These are phyloP conservation scores for Phytophthora pluvialis DNA, from an alignment of 352 stramenopile genomes.

Conservation along the genomic window DNA sequence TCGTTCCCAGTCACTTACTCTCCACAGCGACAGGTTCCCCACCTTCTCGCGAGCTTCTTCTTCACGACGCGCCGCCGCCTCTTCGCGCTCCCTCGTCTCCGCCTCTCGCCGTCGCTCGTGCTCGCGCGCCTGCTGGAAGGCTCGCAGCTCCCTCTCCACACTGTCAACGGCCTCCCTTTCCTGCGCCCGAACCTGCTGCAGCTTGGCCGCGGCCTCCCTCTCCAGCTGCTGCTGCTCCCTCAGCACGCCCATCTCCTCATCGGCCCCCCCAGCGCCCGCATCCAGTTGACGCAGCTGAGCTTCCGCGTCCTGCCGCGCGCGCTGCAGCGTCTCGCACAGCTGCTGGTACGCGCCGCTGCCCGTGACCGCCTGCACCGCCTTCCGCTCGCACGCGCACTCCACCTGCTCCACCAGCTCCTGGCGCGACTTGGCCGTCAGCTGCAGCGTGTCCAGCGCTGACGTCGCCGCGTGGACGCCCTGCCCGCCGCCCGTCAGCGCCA, in stretches of 20 bases:
- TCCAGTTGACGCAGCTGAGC: constrained; percentile 43
- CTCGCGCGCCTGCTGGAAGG: constrained; percentile 52
- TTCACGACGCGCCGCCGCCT: constrained; percentile 33
- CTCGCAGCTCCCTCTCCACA: constrained; percentile 55
- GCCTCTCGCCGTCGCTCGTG: constrained; percentile 38
- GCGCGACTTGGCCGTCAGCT: constrained; percentile 38
- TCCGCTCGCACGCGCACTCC: constrained; percentile 67
- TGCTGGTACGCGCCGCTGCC: constrained; percentile 62
- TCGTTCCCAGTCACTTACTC: too few species aligned
- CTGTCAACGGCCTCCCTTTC: constrained; percentile 51
- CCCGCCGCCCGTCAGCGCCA: constrained; percentile 13
- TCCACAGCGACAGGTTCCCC: not conserved
- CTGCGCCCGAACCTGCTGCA: constrained; percentile 48
- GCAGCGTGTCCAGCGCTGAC: constrained; percentile 28
- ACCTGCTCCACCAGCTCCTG: constrained; percentile 72
- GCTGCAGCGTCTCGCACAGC: constrained; percentile 68
- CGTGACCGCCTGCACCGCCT: constrained; percentile 58
- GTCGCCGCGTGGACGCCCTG: constrained; percentile 16
- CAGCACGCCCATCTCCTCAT: constrained; percentile 27
- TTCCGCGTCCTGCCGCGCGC: constrained; percentile 58
- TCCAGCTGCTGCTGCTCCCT: constrained; percentile 48
- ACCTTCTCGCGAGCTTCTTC: constrained; percentile 53
- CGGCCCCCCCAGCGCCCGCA: not conserved
- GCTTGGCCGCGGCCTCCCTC: constrained; percentile 35
- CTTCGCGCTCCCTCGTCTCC: constrained; percentile 41